These are phyloP conservation scores for Streptanthus diversifolius DNA, from an alignment of 345 rosid species.

Conservation along the genomic window DNA sequence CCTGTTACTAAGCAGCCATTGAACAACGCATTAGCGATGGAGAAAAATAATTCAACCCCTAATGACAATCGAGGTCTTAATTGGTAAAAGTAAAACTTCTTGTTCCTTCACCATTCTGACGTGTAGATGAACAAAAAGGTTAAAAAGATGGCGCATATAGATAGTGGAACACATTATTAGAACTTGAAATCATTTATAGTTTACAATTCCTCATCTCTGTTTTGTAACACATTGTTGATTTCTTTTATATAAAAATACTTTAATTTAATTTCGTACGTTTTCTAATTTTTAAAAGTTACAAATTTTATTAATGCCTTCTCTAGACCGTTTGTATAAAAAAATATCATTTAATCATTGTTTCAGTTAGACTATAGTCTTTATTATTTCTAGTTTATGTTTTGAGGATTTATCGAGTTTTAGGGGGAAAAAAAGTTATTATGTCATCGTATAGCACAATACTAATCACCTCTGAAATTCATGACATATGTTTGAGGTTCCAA, in stretches of 20 bases:
- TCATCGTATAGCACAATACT: too few species aligned
- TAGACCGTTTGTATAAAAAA: not conserved
- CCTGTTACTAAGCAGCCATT: not conserved
- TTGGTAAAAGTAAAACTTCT: not conserved
- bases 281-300: not conserved
- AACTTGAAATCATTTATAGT: not conserved
- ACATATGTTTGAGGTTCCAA: too few species aligned
- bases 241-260: not conserved
- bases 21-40: conserved; percentile 8
- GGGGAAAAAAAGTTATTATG: too few species aligned
- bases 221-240: not conserved
- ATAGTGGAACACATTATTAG: not conserved
- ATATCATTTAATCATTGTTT: not conserved
- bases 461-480: too few species aligned
- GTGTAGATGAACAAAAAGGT: not conserved
- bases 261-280: not conserved
- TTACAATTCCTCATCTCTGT: not conserved
- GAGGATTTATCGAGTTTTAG: not conserved
- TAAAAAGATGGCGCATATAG: not conserved
- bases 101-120: not conserved
- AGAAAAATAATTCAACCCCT: not conserved
- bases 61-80: not conserved
- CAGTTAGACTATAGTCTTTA: not conserved
- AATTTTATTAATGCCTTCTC: not conserved
- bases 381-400: not conserved